Evolutionary conservation across 495 filamentous ascomycete species (phyloP), one percentile per base, ranked within the genome.

Genomic region (Penicillium robsamsonii): DNA sequence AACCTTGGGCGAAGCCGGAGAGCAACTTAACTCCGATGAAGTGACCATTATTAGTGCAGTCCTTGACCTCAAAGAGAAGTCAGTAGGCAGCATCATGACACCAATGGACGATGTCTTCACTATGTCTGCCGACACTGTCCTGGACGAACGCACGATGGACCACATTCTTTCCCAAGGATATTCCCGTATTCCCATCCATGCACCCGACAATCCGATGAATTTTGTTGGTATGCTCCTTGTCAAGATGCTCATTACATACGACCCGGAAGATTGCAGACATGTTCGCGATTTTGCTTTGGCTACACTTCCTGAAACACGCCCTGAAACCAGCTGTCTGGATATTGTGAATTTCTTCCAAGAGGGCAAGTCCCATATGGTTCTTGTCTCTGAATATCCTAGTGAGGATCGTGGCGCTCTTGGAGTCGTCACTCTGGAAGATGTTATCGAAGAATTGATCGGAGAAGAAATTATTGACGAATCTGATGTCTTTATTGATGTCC

Each of bases 271-370:
- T 64, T 82, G 80, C 60, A 90, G 85, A 61, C 79, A 80, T 5
- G 94, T 98, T 18, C 80, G 85, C 33, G 91, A 97, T 49, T 97
- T 98, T 70, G 84, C 91, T 2, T 75, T 98, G 53, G 94, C 95
- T 30, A 97, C 94, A 0, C 79, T 98, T 1, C 95, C 95, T 3
- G 94, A 98, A 71, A 98, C 94, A 3, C 83, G 89, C 9, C 89
- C 95, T 1, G 90, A 96, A 62, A 97, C 94, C 0, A 96, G 91
- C 70, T 98, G 94, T 68, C 75, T 98, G 41, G 94, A 98, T 67
- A 98, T 97, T 60, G 87, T 98, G 69, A 98, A 98, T 75, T 98
- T 96, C 74, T 98, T 98, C 75, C 94, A 98, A 69, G 93, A 98
- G 74, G 94, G 94, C 50, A 97, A 97, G 69, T 96, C 91, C 10